A percentile compares a stretch with the other conserved stretches of the same genome.
phyloP scores from a whole-genome alignment of 1,284 basidiomycete species.

The Hemileia vastatrix region DNA sequence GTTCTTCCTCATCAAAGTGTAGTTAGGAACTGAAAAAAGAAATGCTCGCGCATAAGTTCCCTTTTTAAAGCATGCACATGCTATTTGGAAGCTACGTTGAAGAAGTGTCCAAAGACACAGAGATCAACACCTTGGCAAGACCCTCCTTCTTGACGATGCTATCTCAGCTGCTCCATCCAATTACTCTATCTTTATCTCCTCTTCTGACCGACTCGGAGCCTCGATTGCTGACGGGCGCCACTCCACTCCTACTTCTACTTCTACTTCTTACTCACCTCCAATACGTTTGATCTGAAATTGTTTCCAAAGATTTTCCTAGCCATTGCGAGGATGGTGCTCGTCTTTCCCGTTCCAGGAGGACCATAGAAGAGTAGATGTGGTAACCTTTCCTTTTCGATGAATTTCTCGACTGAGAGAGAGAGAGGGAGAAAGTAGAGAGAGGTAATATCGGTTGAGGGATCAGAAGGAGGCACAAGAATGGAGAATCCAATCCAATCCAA shows the following conservation, averaged over 20 bases:
- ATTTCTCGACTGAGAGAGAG: conserved; percentile 68
- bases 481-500: background rate
- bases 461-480: conserved; percentile 16
- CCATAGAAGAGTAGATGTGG: conserved; percentile 96
- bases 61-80: too few species aligned
- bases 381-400: conserved; percentile 85
- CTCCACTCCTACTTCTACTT: too few species aligned
- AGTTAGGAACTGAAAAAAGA: too few species aligned
- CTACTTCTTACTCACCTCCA: conserved; percentile 77
- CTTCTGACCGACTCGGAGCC: too few species aligned
- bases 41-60: too few species aligned
- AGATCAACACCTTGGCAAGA: too few species aligned
- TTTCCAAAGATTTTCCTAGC: conserved; percentile 84
- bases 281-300: conserved; percentile 71
- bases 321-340: conserved; percentile 89
- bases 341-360: conserved; percentile 93
- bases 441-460: background rate
- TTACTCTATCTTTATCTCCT: too few species aligned
- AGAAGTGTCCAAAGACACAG: too few species aligned
- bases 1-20: background rate
- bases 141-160: too few species aligned
- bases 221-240: too few species aligned
- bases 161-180: too few species aligned
- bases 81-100: too few species aligned
- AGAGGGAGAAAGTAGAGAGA: background rate